Conservation (phyloP, 106 monocot species). For the Dioscorea dumetorum region DNA sequence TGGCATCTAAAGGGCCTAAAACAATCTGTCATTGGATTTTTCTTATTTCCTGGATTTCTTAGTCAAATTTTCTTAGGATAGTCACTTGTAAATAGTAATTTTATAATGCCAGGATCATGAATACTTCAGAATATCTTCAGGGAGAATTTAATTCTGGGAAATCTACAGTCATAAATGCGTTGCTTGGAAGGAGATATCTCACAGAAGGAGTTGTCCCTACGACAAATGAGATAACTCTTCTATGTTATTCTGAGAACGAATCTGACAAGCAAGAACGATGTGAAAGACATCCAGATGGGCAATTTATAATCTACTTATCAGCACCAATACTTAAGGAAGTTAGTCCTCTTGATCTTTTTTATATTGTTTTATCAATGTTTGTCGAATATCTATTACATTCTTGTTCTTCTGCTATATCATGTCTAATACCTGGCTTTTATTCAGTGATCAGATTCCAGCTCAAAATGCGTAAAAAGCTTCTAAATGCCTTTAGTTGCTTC, state of each 20-base stretch:
- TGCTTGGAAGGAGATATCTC: slow-evolving; percentile 88
- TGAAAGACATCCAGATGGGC: slow-evolving; percentile 89
- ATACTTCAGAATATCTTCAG: slow-evolving; percentile 25
- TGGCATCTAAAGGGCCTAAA: too few relatives aligned
- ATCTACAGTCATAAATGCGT: slow-evolving; percentile 92
- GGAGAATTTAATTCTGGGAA: slow-evolving; percentile 99
- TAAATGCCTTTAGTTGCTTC: too few relatives aligned
- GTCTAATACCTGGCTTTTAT: too few relatives aligned
- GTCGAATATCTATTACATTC: too few relatives aligned
- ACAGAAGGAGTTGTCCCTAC: slow-evolving; percentile 94
- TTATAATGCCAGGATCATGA: neutral
- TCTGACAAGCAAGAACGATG: slow-evolving; percentile 61
- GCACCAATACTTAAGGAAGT: slow-evolving; percentile 85
- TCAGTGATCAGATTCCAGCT: too few relatives aligned
- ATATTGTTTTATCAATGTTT: neutral
- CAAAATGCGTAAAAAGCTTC: too few relatives aligned
- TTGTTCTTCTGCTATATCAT: too few relatives aligned
- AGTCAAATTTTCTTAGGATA: too few relatives aligned
- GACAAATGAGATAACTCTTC: slow-evolving; percentile 91
- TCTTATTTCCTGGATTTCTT: too few relatives aligned
- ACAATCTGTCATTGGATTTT: too few relatives aligned
- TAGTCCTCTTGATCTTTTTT: slow-evolving; percentile 23
- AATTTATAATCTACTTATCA: slow-evolving; percentile 79
- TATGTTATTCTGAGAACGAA: slow-evolving; percentile 71
- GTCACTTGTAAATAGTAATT: too few relatives aligned